Conservation (phyloP, 306 rosid species). For the Lathyrus tuberosus region DNA sequence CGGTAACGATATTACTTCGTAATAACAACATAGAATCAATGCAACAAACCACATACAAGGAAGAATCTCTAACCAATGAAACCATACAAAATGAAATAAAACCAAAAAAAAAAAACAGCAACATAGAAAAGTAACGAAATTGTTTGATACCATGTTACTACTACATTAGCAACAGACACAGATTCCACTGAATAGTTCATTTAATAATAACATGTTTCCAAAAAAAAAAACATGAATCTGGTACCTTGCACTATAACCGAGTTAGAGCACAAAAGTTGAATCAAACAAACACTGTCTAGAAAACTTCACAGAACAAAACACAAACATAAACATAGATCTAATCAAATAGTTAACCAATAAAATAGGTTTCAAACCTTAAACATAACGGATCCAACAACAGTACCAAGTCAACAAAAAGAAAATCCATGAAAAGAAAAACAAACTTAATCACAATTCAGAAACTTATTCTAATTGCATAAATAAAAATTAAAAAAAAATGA, state of each 20-base stretch:
- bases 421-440: slow-evolving; percentile 16
- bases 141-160: background rate
- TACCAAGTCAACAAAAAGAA: slow-evolving; percentile 11
- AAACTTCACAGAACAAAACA: background rate
- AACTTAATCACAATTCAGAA: background rate
- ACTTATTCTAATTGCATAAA: background rate
- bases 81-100: background rate
- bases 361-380: slow-evolving; percentile 18
- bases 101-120: background rate
- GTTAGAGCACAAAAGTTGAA: background rate
- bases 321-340: slow-evolving; percentile 39
- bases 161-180: background rate
- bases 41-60: background rate
- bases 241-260: slow-evolving; percentile 9
- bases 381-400: slow-evolving; percentile 45
- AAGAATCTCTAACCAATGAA: background rate
- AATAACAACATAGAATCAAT: background rate
- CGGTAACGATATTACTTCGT: background rate
- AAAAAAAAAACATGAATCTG: background rate
- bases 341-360: background rate
- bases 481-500: background rate
- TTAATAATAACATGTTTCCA: background rate
- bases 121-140: background rate
- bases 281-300: background rate
- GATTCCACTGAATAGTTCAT: background rate